Evolutionary conservation across 1,284 basidiomycete species (phyloP).

Genomic region (Sporisorium reilianum): DNA sequence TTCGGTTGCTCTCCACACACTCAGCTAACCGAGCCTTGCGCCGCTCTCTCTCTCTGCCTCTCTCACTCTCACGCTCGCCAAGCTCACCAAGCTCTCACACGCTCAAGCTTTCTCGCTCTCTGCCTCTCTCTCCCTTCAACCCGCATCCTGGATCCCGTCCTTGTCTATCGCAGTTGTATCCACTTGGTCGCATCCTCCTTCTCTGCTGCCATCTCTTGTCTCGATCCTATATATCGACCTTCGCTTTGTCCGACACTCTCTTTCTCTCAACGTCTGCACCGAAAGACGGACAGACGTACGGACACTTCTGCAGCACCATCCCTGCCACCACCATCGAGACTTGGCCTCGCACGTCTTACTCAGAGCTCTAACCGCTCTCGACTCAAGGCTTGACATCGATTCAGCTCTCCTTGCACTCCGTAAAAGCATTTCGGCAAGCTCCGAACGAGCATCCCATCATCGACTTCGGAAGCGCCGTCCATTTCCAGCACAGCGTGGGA

Average conservation of each 20-base stretch:
- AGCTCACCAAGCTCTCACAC: too few species aligned
- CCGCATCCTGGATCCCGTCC: background rate
- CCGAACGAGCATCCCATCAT: background rate
- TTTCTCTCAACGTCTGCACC: background rate
- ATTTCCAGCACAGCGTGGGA: background rate
- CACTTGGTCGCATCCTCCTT: background rate
- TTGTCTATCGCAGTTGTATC: background rate
- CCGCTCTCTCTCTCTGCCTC: background rate
- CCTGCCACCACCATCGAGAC: constrained; percentile 8
- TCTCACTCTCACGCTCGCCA: constrained; percentile 4
- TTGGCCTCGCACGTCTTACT: background rate
- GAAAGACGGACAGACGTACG: background rate
- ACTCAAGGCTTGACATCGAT: too few species aligned
- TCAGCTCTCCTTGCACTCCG: background rate
- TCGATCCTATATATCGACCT: constrained; percentile 3
- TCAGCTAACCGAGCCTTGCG: constrained; percentile 1
- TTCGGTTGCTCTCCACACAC: constrained; percentile 5
- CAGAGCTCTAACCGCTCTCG: background rate
- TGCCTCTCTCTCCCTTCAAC: background rate
- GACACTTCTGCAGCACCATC: background rate
- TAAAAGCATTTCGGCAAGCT: background rate
- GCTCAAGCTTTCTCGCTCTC: background rate
- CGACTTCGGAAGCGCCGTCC: background rate
- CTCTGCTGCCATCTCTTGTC: background rate
- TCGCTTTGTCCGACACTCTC: background rate